phyloP scores from a whole-genome alignment of 345 rosid genomes.

The Hypericum androsaemum region DNA sequence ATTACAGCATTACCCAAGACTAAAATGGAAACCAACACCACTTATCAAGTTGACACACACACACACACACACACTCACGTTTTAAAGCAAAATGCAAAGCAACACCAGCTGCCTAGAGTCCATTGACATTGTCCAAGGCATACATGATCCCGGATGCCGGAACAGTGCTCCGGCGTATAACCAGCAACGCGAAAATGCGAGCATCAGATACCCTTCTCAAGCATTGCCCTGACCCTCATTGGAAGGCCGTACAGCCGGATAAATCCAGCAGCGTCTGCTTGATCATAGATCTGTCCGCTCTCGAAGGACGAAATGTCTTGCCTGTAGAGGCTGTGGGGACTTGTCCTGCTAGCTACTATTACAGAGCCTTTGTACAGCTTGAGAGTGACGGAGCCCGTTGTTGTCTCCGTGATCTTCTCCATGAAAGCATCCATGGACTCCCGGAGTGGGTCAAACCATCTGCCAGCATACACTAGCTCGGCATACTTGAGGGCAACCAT shows the following conservation, averaged over 20 bases:
- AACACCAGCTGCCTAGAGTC: too few species aligned
- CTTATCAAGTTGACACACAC: too few species aligned
- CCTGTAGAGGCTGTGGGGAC: slow-evolving; percentile 73
- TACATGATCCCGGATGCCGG: too few species aligned
- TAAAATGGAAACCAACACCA: too few species aligned
- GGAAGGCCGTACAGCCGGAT: slow-evolving; percentile 75
- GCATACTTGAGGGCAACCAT: slow-evolving; percentile 71
- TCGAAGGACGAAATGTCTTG: slow-evolving; percentile 83
- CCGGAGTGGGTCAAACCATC: slow-evolving; percentile 85
- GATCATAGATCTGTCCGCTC: slow-evolving; percentile 72
- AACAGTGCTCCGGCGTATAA: too few species aligned
- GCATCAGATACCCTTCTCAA: slow-evolving; percentile 39
- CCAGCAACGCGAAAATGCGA: not conserved
- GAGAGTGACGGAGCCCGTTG: slow-evolving; percentile 60
- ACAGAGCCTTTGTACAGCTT: slow-evolving; percentile 79
- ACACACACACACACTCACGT: too few species aligned
- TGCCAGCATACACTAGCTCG: slow-evolving; percentile 87
- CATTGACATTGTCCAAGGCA: too few species aligned
- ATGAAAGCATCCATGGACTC: slow-evolving; percentile 81
- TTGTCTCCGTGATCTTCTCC: slow-evolving; percentile 69
- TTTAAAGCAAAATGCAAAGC: too few species aligned
- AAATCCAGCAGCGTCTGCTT: slow-evolving; percentile 90
- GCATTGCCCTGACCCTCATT: slow-evolving; percentile 79
- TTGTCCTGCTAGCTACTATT: slow-evolving; percentile 47
- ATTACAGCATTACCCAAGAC: too few species aligned